Base-by-base conservation (phyloP, 2,329 filamentous ascomycete genomes). In the Stemphylium lycopersici region DNA sequence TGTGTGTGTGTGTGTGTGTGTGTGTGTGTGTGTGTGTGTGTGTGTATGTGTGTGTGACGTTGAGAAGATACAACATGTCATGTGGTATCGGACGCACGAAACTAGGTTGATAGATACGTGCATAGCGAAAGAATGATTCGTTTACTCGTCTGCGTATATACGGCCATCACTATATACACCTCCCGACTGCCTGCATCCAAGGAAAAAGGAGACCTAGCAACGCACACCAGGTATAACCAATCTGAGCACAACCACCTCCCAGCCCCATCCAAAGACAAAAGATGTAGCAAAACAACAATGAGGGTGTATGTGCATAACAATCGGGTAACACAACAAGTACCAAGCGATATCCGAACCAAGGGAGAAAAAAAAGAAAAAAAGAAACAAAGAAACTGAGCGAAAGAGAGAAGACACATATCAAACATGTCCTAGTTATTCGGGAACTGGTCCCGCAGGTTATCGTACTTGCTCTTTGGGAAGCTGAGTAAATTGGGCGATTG, bases 401-500 rank as follows among this genome's bases (percentile, higher is more conserved):
- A 4, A 3, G 10, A 26, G n/a, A 7, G 10, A 24, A 6, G 4
- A 12, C 13, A 18, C 12, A n/a, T 3, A 7, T 38, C 11, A 39
- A 8, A n/a, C 18, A 11, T 6, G 13, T 26, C 24, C 37, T 58
- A 65, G 46, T 66, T 63, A 18, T 63, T 64, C 3, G 64, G 64
- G 8, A 70, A 61, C 8, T 61, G 62, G 15, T 40, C 55, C 10
- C 58, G 55, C 51, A 91, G 62, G 67, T 91, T 91, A 46, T 90
- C 87, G 64, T 90, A 91, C 76, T 88, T 89, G 41, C 81, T 85
- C 44, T 82, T 75, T 4, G 88, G 88, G 68, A 86, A 90, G 34
- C 77, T 75, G 33, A 90, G 69, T 62, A 85, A 84, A 62, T 91
- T 91, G 15, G 79, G 65, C 45, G 74, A 78, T 66, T 76, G 76